These are phyloP conservation scores for Coffea humblotiana DNA, from an alignment of 305 asterid species.

Conservation along the genomic window DNA sequence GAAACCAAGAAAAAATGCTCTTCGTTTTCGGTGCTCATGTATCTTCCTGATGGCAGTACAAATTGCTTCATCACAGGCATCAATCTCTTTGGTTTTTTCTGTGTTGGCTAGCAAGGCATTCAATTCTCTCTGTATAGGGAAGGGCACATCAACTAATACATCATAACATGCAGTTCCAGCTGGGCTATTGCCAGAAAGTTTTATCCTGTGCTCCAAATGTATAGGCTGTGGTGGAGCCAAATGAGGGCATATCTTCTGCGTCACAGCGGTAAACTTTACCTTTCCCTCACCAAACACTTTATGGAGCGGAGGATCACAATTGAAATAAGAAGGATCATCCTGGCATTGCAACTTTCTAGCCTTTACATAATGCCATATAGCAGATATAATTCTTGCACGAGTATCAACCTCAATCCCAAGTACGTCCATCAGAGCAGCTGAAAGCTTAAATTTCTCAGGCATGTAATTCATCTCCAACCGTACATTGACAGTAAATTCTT, in stretches of 20 bases:
- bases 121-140: conserved; percentile 91
- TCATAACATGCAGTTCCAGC: conserved; percentile 94
- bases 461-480: conserved; percentile 81
- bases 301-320: conserved; percentile 83
- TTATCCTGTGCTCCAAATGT: conserved; percentile 89
- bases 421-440: conserved; percentile 74
- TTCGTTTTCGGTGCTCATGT: conserved; percentile 83
- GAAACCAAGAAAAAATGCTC: conserved; percentile 96
- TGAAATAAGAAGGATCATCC: conserved; percentile 84
- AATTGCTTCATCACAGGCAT: conserved; percentile 93
- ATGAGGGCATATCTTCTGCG: conserved; percentile 76
- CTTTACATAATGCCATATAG: conserved; percentile 93
- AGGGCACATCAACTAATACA: conserved; percentile 85
- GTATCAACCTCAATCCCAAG: conserved; percentile 92
- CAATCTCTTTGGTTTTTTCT: conserved; percentile 89
- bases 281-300: conserved; percentile 76
- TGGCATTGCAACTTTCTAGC: conserved; percentile 86
- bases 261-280: conserved; percentile 73
- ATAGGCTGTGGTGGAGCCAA: conserved; percentile 87
- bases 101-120: conserved; percentile 72
- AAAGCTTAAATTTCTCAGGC: conserved; percentile 88
- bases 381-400: conserved; percentile 88
- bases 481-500: conserved; percentile 78
- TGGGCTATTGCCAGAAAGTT: conserved; percentile 84
- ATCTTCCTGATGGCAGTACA: conserved; percentile 88